Evolutionary conservation across 805 yeast species (phyloP).

Genomic region (Saccharomycopsis selenospora): DNA sequence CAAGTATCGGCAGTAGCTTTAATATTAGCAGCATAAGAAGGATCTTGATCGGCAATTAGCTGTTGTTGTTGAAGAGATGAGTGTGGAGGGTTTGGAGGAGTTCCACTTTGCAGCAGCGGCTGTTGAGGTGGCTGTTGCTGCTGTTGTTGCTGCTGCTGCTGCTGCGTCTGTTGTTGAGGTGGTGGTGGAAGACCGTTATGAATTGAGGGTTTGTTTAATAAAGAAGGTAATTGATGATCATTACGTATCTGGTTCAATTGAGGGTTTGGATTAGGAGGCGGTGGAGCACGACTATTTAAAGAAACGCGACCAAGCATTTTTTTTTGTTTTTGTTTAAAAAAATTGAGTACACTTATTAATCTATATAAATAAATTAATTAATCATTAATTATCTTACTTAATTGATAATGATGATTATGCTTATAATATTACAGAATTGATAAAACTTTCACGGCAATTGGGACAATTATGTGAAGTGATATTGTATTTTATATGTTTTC

Average conservation of each 20-base stretch:
- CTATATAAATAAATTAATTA: no score
- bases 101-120: conserved; percentile 22
- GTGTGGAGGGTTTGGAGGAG: conserved; percentile 13
- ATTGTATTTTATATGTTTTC: no score
- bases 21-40: conserved; percentile 14
- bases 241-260: no score
- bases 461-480: no score
- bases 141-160: conserved; percentile 9
- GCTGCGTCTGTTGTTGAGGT: conserved; percentile 9
- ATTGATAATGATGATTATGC: no score
- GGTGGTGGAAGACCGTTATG: not conserved
- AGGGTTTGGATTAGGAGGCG: not conserved
- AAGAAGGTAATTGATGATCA: not conserved
- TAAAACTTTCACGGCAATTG: no score
- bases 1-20: conserved; percentile 73
- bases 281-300: not conserved
- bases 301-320: not conserved
- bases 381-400: no score
- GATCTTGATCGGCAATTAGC: conserved; percentile 31
- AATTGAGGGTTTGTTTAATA: not conserved
- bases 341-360: no score
- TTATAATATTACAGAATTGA: no score
- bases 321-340: no score
- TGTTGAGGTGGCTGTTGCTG: conserved; percentile 13
- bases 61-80: conserved; percentile 25